A percentile compares a stretch with the other conserved stretches of the same genome.
Conservation (phyloP, 2,329 filamentous ascomycete genomes). For the Paramyrothecium sp. region DNA sequence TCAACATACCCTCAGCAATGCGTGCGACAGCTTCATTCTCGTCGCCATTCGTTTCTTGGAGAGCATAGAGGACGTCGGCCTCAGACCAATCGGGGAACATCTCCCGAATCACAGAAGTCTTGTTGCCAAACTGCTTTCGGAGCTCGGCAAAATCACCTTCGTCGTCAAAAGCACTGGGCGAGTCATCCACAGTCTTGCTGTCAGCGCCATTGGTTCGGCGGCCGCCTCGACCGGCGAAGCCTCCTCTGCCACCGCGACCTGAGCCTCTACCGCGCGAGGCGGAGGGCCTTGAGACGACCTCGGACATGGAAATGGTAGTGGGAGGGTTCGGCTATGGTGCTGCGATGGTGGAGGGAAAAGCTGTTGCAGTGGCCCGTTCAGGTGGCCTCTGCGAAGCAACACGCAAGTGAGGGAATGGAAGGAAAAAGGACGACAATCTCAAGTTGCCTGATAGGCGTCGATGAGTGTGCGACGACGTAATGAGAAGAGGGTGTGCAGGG, state of each 20-base stretch:
- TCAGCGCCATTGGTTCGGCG: conserved; percentile 68
- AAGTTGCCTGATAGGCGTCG: conserved; percentile 22
- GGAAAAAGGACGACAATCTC: conserved; percentile 25
- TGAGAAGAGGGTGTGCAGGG: conserved; percentile 18
- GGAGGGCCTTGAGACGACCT: conserved; percentile 82
- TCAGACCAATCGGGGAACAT: conserved; percentile 96
- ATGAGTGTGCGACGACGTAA: conserved; percentile 25
- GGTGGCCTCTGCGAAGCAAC: conserved; percentile 36
- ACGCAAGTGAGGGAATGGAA: conserved; percentile 26
- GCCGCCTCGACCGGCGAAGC: conserved; percentile 70
- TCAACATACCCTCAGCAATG: conserved; percentile 70
- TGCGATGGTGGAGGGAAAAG: conserved; percentile 20
- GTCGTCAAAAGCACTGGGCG: conserved; percentile 65
- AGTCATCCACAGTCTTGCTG: conserved; percentile 54
- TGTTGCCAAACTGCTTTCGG: conserved; percentile 82
- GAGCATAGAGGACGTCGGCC: conserved; percentile 87
- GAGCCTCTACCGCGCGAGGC: conserved; percentile 88
- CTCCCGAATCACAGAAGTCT: conserved; percentile 81
- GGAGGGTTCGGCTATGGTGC: conserved; percentile 32
- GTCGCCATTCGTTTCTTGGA: conserved; percentile 85
- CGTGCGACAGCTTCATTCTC: conserved; percentile 71
- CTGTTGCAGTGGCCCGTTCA: conserved; percentile 28
- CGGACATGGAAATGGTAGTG: conserved; percentile 73
- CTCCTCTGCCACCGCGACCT: conserved; percentile 79
- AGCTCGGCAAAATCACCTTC: conserved; percentile 89